Base-by-base conservation (phyloP, 2,329 filamentous ascomycete species). In the Trichoderma koningii region DNA sequence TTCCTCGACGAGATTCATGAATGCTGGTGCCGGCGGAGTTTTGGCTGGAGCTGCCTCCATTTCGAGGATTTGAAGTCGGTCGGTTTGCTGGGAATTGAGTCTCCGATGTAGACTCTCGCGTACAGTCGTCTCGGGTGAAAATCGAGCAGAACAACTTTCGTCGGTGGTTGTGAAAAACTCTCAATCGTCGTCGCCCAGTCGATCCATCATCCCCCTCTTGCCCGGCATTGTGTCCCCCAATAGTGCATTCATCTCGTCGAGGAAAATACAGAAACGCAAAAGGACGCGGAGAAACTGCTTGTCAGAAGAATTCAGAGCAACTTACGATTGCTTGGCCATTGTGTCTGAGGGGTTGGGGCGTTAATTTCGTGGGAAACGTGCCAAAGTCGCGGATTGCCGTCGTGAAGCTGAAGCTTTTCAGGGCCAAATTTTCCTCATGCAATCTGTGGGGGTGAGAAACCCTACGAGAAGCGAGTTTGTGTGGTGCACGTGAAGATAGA, bases 251-350 rank as follows among this genome's bases (percentile, higher is more conserved):
- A 45, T 53, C 41, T 53, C 59, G 59, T 62, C 59, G 59, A 19
- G 59, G 17, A 53, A 26, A 28, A 15, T 15, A 45, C 7, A 47
- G 30, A 63, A 6, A 38, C 19, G 5, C 30, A 15, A 52, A 21
- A 52, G 21, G 21, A 21, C 3, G 5, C 12, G 5, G 17, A 28
- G 12, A 38, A 55, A 5, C 14, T 38, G 28, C 19, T 7, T 63
- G 60, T 15, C 66, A 44, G 19, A 71, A 34, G 21, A 23, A 66
- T 67, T 56, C 45, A 66, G 34, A 66, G 47, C 61, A 28, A 86
- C 85, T 81, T 82, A 87, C 85, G 84, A 86, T 72, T 83, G 75
- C 80, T 87, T 87, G 79, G 84, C 85, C 85, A 87, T 87, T 85
- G 79, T 81, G 77, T 80, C 78, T 78, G 80, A 77, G 77, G 78